These are phyloP conservation scores for Lipomyces yamadae DNA, from an alignment of 805 yeast species.

Conservation along the genomic window DNA sequence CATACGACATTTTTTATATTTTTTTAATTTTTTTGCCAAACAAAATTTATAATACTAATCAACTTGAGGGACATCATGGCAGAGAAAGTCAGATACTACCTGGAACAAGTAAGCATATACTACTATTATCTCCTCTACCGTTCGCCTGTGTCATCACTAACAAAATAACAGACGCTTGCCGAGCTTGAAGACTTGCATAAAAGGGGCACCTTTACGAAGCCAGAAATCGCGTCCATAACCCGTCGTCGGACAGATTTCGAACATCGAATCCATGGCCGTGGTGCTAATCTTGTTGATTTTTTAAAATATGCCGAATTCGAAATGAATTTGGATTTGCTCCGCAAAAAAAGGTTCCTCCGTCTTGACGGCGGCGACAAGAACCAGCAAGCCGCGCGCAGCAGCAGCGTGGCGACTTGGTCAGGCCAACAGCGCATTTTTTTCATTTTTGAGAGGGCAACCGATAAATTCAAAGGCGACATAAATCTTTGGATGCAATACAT, in stretches of 20 bases:
- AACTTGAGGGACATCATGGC: slow-evolving; percentile 47
- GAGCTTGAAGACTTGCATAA: slow-evolving; percentile 87
- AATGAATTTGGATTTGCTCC: slow-evolving; percentile 72
- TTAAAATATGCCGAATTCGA: slow-evolving; percentile 81
- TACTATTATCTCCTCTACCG: slow-evolving; percentile 8
- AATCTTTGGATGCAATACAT: slow-evolving; percentile 80
- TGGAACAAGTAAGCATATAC: slow-evolving; percentile 51
- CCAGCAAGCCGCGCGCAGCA: too few species aligned
- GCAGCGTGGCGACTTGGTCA: slow-evolving; percentile 79
- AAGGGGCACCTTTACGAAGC: slow-evolving; percentile 77
- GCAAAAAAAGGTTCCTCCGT: slow-evolving; percentile 71
- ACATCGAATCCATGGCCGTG: slow-evolving; percentile 84
- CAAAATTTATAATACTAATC: not conserved
- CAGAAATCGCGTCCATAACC: slow-evolving; percentile 82
- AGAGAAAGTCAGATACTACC: slow-evolving; percentile 59
- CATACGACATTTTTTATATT: not conserved
- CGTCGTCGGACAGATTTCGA: slow-evolving; percentile 95
- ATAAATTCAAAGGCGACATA: slow-evolving; percentile 76
- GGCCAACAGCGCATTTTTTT: slow-evolving; percentile 79
- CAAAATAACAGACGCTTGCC: slow-evolving; percentile 66
- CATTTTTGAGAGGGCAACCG: slow-evolving; percentile 80
- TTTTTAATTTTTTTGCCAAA: not conserved
- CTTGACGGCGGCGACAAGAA: slow-evolving; percentile 49
- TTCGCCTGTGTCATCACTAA: not conserved
- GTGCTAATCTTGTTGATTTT: slow-evolving; percentile 77